Conservation (phyloP, 768 basidiomycete genomes). For the Mycena albidolilacea region DNA sequence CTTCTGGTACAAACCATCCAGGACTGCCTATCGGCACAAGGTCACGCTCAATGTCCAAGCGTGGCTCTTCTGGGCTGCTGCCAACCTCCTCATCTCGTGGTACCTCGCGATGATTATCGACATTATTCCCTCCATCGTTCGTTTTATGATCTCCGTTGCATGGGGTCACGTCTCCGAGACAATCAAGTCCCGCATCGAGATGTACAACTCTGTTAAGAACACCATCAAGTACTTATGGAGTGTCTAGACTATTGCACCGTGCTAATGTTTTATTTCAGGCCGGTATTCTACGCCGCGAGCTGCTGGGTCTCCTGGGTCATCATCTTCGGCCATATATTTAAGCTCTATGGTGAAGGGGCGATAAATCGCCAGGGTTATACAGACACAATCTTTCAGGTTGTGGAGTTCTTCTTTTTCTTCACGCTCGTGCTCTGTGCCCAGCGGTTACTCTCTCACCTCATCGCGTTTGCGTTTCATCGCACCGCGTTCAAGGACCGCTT, state of each 20-base stretch:
- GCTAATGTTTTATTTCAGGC: constrained; percentile 41
- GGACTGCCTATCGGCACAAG: constrained; percentile 68
- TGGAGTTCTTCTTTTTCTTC: constrained; percentile 86
- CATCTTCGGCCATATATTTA: constrained; percentile 77
- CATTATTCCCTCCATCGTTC: constrained; percentile 70
- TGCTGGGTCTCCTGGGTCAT: constrained; percentile 84
- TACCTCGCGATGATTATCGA: constrained; percentile 78
- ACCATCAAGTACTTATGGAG: constrained; percentile 60
- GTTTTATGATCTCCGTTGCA: constrained; percentile 65
- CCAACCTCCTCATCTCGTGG: constrained; percentile 86
- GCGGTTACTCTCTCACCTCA: constrained; percentile 78
- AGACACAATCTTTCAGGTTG: constrained; percentile 68
- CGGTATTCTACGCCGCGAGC: constrained; percentile 79
- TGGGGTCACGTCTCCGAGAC: constrained; percentile 86
- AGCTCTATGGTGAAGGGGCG: constrained; percentile 60
- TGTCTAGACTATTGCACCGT: no score
- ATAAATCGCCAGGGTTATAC: constrained; percentile 75
- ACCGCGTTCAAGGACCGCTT: constrained; percentile 84
- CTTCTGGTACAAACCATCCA: constrained; percentile 77
- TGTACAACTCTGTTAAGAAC: constrained; percentile 80
- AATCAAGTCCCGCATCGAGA: constrained; percentile 76
- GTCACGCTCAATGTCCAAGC: constrained; percentile 78
- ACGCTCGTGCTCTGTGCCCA: constrained; percentile 73
- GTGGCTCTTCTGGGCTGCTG: constrained; percentile 88
- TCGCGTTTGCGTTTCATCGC: constrained; percentile 85